Evolutionary conservation across 306 rosid genomes (phyloP).

Genomic region (Fragaria vesca): DNA sequence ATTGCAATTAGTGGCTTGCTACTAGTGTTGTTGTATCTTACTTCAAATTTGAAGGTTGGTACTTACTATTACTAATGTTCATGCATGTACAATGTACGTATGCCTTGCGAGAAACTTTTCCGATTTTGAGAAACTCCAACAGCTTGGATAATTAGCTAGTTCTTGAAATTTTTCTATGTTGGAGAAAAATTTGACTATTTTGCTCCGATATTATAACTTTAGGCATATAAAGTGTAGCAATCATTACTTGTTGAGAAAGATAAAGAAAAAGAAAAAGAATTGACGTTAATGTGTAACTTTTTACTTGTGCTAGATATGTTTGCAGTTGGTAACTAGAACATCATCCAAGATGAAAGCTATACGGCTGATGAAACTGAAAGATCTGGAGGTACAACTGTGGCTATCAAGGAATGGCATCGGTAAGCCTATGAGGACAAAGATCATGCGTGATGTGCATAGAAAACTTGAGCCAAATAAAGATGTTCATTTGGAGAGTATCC

Average conservation of each 20-base stretch:
- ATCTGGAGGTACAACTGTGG: neutral
- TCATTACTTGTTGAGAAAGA: too few relatives aligned
- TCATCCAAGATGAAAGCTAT: neutral
- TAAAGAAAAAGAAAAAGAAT: too few relatives aligned
- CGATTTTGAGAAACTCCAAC: too few relatives aligned
- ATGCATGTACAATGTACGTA: too few relatives aligned
- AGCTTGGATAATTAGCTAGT: too few relatives aligned
- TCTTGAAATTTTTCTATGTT: too few relatives aligned
- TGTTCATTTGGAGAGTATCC: neutral
- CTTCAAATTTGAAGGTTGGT: slow-evolving; percentile 12
- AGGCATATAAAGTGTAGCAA: too few relatives aligned
- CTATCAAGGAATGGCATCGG: neutral
- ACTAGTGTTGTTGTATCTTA: neutral
- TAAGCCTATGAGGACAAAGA: neutral
- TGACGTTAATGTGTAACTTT: too few relatives aligned
- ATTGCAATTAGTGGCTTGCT: neutral
- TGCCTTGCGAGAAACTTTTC: too few relatives aligned
- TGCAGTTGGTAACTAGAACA: neutral
- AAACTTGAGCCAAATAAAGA: neutral
- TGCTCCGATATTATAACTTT: too few relatives aligned
- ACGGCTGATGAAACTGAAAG: neutral
- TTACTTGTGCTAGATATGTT: neutral
- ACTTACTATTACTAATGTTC: too few relatives aligned
- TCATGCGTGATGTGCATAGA: neutral
- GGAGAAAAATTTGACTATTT: too few relatives aligned